Evolutionary conservation across 2,329 filamentous ascomycete genomes (phyloP).

Genomic region (Didymella glomerata): DNA sequence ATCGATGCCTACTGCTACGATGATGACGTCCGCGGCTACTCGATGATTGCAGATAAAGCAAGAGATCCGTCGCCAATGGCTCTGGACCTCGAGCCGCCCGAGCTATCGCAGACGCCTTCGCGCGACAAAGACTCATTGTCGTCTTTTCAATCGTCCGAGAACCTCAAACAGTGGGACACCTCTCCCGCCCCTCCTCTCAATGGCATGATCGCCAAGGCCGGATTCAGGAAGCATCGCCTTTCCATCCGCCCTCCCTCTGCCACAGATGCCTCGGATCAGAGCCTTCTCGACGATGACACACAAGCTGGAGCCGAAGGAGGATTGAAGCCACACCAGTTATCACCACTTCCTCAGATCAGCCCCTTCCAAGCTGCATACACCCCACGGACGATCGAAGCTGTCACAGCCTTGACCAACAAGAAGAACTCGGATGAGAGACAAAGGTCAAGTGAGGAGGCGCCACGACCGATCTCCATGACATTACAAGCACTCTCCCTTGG

Average conservation of each 20-base stretch:
- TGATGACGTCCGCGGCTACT: conserved; percentile 40
- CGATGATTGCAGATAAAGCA: conserved; percentile 16
- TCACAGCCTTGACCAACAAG: conserved; percentile 24
- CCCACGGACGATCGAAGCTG: conserved; percentile 23
- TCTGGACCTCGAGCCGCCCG: conserved; percentile 36
- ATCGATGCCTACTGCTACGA: conserved; percentile 69
- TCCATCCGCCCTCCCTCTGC: conserved; percentile 25
- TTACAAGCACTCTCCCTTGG: conserved; percentile 34
- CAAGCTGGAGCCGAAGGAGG: conserved; percentile 17
- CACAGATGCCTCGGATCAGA: conserved; percentile 17
- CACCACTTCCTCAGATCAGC: conserved; percentile 26
- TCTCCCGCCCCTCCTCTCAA: conserved; percentile 20
- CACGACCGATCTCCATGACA: conserved; percentile 35
- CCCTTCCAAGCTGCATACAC: conserved; percentile 29
- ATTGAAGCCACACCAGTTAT: conserved; percentile 20
- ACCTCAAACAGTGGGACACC: conserved; percentile 33
- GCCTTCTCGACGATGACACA: conserved; percentile 19
- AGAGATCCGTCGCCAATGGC: conserved; percentile 27
- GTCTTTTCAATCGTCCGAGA: conserved; percentile 37
- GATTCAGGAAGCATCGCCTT: conserved; percentile 22
- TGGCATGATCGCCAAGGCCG: conserved; percentile 15
- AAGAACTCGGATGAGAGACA: conserved; percentile 27
- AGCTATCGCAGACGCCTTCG: conserved; percentile 41
- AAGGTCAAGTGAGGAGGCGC: conserved; percentile 38
- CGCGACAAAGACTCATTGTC: conserved; percentile 37